phyloP scores from a whole-genome alignment of 306 rosid genomes.

The Pterocarpus santalinus region DNA sequence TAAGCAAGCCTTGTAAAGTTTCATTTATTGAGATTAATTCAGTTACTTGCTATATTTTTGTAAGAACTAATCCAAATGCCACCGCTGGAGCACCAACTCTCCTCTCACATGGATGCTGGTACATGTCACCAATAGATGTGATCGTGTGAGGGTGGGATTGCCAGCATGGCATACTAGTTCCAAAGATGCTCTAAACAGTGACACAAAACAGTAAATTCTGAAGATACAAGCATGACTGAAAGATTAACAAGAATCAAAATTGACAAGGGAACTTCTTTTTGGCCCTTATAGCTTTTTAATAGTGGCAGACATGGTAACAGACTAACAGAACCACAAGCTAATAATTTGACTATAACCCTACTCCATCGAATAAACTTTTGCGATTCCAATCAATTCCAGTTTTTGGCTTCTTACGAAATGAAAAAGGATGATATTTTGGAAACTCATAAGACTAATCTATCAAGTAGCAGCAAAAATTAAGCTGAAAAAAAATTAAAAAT shows the following conservation, averaged over 20 bases:
- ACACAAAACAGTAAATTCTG: conserved; percentile 10
- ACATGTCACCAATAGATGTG: conserved; percentile 25
- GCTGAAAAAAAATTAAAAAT: background rate
- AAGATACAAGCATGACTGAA: background rate
- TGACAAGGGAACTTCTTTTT: background rate
- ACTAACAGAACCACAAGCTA: conserved; percentile 7
- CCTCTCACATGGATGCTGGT: conserved; percentile 32
- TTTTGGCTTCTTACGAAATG: conserved; percentile 22
- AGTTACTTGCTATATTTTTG: background rate
- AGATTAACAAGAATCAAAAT: conserved; percentile 40
- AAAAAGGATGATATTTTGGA: conserved; percentile 22
- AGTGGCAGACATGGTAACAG: conserved; percentile 21
- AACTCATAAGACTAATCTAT: conserved; percentile 6
- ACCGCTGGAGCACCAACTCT: conserved; percentile 10
- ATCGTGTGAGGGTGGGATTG: conserved; percentile 15
- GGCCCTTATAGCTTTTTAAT: background rate
- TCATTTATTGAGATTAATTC: conserved; percentile 26
- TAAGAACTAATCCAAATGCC: conserved; percentile 36
- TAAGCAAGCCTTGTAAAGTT: background rate
- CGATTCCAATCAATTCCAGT: conserved; percentile 31
- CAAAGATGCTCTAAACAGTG: conserved; percentile 33
- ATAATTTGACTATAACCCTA: conserved; percentile 20
- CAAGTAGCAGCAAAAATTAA: background rate
- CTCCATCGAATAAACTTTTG: conserved; percentile 7
- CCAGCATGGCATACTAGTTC: conserved; percentile 13